These are phyloP conservation scores for Primulina huaijiensis DNA, from an alignment of 257 asterid genomes.

Conservation along the genomic window DNA sequence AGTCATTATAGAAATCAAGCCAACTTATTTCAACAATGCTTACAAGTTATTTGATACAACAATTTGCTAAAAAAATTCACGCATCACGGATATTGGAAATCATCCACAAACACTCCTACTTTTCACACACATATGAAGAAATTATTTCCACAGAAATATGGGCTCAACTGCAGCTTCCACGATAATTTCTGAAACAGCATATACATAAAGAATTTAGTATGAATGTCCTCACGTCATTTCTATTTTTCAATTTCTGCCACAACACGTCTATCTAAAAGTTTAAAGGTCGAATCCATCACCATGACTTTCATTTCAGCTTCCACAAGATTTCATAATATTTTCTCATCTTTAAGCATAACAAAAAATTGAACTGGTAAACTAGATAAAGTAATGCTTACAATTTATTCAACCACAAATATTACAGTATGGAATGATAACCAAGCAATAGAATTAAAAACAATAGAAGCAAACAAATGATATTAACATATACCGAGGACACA, in stretches of 20 bases:
- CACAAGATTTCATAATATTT: not conserved
- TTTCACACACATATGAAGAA: not conserved
- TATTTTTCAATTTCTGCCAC: not conserved
- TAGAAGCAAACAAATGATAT: not conserved
- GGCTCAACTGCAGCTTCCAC: not conserved
- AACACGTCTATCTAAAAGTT: conserved; percentile 1
- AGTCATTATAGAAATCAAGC: not conserved
- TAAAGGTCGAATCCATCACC: conserved; percentile 6
- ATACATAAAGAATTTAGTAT: conserved; percentile 2
- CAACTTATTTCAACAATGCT: not conserved
- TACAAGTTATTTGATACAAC: not conserved
- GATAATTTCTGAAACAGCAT: not conserved
- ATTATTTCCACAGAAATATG: conserved; percentile 1
- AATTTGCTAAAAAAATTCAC: not conserved
- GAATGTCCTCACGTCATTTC: not conserved
- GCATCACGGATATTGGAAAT: not conserved
- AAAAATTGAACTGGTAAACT: not conserved
- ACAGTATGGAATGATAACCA: not conserved
- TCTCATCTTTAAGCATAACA: not conserved
- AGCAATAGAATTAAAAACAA: not conserved
- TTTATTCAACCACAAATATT: not conserved
- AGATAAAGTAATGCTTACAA: not conserved
- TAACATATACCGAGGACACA: not conserved
- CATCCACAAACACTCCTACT: conserved; percentile 1
- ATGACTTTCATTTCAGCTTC: not conserved